A percentile compares a stretch with the other conserved stretches of the same genome.
phyloP scores from a whole-genome alignment of 2,329 filamentous ascomycete species.

The Neonectria hederae region DNA sequence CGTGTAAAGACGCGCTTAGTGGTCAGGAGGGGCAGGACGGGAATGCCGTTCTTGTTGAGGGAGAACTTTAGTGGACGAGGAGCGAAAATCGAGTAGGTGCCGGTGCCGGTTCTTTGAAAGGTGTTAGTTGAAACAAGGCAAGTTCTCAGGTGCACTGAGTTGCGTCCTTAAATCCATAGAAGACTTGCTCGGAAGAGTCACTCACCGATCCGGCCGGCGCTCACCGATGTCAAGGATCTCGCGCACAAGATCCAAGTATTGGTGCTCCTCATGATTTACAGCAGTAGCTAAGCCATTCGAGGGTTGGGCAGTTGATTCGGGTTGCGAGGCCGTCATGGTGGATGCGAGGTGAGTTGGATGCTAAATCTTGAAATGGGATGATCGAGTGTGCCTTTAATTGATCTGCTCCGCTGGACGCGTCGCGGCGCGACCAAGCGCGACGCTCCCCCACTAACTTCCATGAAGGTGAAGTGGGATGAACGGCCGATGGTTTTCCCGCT shows the following conservation, averaged over 20 bases:
- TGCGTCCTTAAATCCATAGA: neutral
- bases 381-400: conserved; percentile 16
- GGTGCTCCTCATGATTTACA: conserved; percentile 81
- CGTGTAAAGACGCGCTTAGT: conserved; percentile 96
- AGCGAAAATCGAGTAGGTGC: conserved; percentile 89
- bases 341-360: neutral
- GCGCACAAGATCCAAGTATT: conserved; percentile 90
- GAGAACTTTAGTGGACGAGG: conserved; percentile 87
- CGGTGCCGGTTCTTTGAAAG: conserved; percentile 80
- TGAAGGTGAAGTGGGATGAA: neutral
- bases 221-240: conserved; percentile 86
- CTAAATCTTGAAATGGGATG: neutral
- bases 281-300: conserved; percentile 24
- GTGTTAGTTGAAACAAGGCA: neutral
- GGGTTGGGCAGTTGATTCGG: conserved; percentile 12
- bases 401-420: conserved; percentile 14
- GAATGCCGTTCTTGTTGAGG: conserved; percentile 70
- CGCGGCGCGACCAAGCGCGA: conserved; percentile 13
- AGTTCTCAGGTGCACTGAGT: neutral
- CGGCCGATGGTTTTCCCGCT: conserved; percentile 16
- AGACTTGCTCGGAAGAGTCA: neutral
- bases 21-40: conserved; percentile 90
- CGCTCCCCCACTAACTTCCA: neutral
- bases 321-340: conserved; percentile 35
- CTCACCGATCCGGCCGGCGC: conserved; percentile 84